A percentile compares a stretch with the other conserved stretches of the same genome.
Conservation (phyloP, 2,329 filamentous ascomycete genomes). For the Stagonosporopsis chrysanthemi region DNA sequence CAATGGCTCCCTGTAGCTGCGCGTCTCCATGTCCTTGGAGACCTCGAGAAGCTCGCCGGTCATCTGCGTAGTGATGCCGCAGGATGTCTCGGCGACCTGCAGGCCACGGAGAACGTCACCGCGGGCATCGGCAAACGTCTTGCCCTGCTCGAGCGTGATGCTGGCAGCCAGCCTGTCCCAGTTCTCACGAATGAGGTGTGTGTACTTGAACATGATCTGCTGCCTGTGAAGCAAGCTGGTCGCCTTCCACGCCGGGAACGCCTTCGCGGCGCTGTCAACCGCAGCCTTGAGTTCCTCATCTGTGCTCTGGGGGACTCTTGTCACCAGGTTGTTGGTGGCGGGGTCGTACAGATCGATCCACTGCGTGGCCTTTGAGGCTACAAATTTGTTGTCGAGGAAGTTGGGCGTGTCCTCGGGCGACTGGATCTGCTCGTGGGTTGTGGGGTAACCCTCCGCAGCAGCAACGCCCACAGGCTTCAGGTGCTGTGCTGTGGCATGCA, state of each 20-base stretch:
- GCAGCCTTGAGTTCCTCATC: slow-evolving; percentile 77
- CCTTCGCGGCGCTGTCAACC: slow-evolving; percentile 77
- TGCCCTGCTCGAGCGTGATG: slow-evolving; percentile 88
- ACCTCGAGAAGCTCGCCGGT: slow-evolving; percentile 86
- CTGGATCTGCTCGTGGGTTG: slow-evolving; percentile 73
- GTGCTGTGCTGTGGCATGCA: slow-evolving; percentile 65
- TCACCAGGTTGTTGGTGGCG: slow-evolving; percentile 85
- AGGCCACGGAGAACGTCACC: slow-evolving; percentile 83
- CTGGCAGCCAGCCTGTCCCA: slow-evolving; percentile 85
- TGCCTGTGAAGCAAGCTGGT: slow-evolving; percentile 77
- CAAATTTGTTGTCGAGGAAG: slow-evolving; percentile 83
- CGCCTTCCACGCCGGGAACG: slow-evolving; percentile 75
- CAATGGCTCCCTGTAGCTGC: slow-evolving; percentile 81
- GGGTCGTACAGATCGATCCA: slow-evolving; percentile 85
- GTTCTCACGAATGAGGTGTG: slow-evolving; percentile 79
- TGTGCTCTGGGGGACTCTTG: slow-evolving; percentile 82
- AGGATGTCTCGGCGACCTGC: slow-evolving; percentile 84
- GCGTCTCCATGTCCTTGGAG: slow-evolving; percentile 88
- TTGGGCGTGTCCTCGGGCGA: slow-evolving; percentile 76
- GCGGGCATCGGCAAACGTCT: slow-evolving; percentile 83
- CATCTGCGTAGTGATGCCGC: slow-evolving; percentile 80
- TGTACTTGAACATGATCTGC: slow-evolving; percentile 88
- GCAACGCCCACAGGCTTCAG: slow-evolving; percentile 58
- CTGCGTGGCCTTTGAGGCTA: slow-evolving; percentile 70
- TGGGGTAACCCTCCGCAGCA: slow-evolving; percentile 68